Percentiles rank a stretch among this genome's conserved stretches.
Evolutionary conservation across 2,329 filamentous ascomycete species (phyloP).

Genomic region (Fusarium siculi): DNA sequence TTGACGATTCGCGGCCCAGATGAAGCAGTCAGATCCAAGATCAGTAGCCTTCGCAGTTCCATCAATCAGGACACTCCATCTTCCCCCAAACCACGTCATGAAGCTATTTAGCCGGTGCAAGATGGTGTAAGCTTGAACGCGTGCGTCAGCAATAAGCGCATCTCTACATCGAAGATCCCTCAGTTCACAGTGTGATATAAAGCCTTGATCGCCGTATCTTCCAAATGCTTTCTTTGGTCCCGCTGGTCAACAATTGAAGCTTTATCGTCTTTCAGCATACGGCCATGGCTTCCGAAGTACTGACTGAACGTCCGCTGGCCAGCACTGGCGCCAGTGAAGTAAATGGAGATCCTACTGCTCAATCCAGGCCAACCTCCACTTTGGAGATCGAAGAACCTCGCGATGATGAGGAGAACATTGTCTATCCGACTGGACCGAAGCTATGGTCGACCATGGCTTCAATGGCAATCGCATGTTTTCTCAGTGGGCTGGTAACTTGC

Average conservation of each 20-base stretch:
- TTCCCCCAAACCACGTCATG: neutral
- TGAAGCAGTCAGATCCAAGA: neutral
- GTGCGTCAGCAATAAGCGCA: slow-evolving; percentile 5
- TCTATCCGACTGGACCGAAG: slow-evolving; percentile 32
- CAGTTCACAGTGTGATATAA: neutral
- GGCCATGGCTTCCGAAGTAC: slow-evolving; percentile 10
- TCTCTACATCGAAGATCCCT: neutral
- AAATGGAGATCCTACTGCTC: neutral
- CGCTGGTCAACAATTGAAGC: rapidly evolving
- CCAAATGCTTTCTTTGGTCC: rapidly evolving
- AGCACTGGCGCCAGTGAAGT: rapidly evolving
- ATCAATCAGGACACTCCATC: slow-evolving; percentile 1
- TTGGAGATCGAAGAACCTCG: slow-evolving; percentile 19
- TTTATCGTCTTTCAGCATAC: rapidly evolving
- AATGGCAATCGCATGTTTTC: slow-evolving; percentile 36
- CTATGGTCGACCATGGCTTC: slow-evolving; percentile 42
- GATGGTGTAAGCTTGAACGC: neutral
- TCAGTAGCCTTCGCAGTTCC: neutral
- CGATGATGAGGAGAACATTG: neutral
- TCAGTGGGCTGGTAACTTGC: slow-evolving; percentile 33
- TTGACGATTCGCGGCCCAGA: rapidly evolving
- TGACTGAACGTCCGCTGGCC: neutral
- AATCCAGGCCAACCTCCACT: neutral
- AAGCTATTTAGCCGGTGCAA: neutral
- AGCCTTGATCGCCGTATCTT: rapidly evolving